Conservation (phyloP, 768 basidiomycete genomes). For the Obba rivulosa region DNA sequence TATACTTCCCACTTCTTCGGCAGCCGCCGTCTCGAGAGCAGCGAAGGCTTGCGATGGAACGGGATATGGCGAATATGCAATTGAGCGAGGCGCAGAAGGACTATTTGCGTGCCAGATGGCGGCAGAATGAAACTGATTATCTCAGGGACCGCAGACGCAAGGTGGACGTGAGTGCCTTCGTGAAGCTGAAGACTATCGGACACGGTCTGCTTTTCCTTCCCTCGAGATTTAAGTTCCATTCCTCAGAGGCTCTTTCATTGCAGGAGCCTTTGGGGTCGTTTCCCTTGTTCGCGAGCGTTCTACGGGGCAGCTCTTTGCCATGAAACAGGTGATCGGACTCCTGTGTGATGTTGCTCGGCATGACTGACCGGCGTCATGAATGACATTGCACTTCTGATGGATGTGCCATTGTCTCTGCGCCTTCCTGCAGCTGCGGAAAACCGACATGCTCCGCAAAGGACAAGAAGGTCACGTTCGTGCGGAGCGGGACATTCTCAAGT, state of each 20-base stretch:
- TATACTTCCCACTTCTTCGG: conserved; percentile 81
- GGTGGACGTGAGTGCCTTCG: conserved; percentile 81
- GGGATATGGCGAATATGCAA: conserved; percentile 73
- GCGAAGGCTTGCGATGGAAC: conserved; percentile 81
- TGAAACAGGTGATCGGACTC: conserved; percentile 76
- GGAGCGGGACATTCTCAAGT: conserved; percentile 89
- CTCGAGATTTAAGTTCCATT: conserved; percentile 14
- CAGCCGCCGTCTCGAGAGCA: conserved; percentile 84
- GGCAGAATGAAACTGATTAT: conserved; percentile 85
- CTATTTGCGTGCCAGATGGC: conserved; percentile 67
- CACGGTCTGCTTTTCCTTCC: conserved; percentile 57
- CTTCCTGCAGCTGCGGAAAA: conserved; percentile 64
- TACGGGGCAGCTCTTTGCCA: conserved; percentile 80
- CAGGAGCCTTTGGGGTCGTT: conserved; percentile 95
- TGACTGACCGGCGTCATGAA: too few relatives aligned
- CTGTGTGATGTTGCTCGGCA: conserved; percentile 15
- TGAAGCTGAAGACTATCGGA: conserved; percentile 89
- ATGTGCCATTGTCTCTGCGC: conserved; percentile 9
- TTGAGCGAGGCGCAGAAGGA: conserved; percentile 69
- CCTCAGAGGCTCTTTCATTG: conserved; percentile 15
- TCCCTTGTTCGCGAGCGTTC: conserved; percentile 82
- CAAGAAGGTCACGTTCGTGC: conserved; percentile 97
- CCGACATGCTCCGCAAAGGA: conserved; percentile 91
- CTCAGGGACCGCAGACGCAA: conserved; percentile 79
- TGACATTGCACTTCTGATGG: too few relatives aligned